Evolutionary conservation across 2,329 filamentous ascomycete species (phyloP).

Genomic region (Penicillium sp.): DNA sequence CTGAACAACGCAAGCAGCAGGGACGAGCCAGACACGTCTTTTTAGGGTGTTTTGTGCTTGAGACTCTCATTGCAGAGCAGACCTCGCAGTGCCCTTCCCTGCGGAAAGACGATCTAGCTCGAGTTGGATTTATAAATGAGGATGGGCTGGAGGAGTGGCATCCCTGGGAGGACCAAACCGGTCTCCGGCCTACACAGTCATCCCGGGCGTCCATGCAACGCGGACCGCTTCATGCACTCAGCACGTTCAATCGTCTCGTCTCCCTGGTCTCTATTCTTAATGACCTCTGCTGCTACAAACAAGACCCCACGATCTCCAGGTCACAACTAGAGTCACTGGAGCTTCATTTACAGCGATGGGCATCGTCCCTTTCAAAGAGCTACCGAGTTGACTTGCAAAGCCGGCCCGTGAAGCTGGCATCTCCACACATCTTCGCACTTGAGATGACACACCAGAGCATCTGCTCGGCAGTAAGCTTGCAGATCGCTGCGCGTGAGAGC

Average conservation of each 20-base stretch:
- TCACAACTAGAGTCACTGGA: slow-evolving; percentile 32
- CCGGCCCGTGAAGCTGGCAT: slow-evolving; percentile 21
- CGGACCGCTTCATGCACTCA: slow-evolving; percentile 47
- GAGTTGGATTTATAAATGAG: slow-evolving; percentile 55
- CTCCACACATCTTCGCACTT: slow-evolving; percentile 35
- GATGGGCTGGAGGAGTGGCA: slow-evolving; percentile 73
- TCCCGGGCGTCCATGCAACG: slow-evolving; percentile 32
- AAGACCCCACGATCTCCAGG: slow-evolving; percentile 21
- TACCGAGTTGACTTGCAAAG: slow-evolving; percentile 32
- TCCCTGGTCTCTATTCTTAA: slow-evolving; percentile 38
- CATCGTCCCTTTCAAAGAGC: slow-evolving; percentile 29
- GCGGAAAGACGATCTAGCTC: slow-evolving; percentile 50
- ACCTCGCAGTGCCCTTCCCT: slow-evolving; percentile 48
- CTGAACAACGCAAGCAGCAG: slow-evolving; percentile 32
- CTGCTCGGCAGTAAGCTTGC: slow-evolving; percentile 24
- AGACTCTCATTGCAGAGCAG: slow-evolving; percentile 51
- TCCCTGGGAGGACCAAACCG: slow-evolving; percentile 59
- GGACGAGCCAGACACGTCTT: slow-evolving; percentile 46
- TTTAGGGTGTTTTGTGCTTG: slow-evolving; percentile 54
- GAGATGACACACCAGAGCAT: slow-evolving; percentile 37
- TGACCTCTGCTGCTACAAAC: slow-evolving; percentile 31
- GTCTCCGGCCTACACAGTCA: slow-evolving; percentile 28
- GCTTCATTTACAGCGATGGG: slow-evolving; percentile 34
- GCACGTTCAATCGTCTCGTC: slow-evolving; percentile 54
- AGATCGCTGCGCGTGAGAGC: slow-evolving; percentile 25